Conservation (phyloP, 2,329 filamentous ascomycete genomes). For the Stachybotrys elegans region DNA sequence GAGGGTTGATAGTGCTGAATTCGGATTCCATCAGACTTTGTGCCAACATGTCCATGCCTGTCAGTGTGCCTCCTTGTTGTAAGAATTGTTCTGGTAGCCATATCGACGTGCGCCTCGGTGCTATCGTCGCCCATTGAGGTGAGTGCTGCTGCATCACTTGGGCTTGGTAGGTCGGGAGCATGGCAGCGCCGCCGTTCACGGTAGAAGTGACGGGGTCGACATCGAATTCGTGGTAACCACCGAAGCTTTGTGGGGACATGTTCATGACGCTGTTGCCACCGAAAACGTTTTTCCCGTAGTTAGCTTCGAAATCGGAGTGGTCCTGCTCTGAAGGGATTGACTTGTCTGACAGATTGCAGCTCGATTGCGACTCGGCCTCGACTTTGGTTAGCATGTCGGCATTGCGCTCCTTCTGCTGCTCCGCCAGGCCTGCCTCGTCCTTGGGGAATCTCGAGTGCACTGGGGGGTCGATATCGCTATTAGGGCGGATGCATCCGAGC, state of each 20-base stretch:
- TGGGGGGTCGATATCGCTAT: constrained; percentile 55
- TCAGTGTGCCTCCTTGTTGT: constrained; percentile 35
- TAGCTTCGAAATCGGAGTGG: constrained; percentile 50
- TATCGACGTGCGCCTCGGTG: too few relatives aligned
- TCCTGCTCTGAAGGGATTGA: constrained; percentile 51
- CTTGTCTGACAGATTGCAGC: constrained; percentile 40
- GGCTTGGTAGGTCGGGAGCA: too few relatives aligned
- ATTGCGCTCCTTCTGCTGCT: constrained; percentile 46
- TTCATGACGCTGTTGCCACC: constrained; percentile 38
- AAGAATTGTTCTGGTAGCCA: too few relatives aligned
- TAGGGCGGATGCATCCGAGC: constrained; percentile 60
- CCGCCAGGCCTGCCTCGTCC: constrained; percentile 52
- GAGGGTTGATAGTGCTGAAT: constrained; percentile 51
- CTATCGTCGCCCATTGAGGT: too few relatives aligned
- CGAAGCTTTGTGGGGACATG: constrained; percentile 52
- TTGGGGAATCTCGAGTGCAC: constrained; percentile 57
- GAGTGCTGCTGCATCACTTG: too few relatives aligned
- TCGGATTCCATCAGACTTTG: constrained; percentile 47
- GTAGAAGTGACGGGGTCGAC: too few relatives aligned
- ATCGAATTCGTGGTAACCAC: too few relatives aligned
- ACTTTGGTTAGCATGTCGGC: constrained; percentile 36
- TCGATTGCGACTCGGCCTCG: too few relatives aligned
- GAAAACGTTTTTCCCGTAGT: constrained; percentile 46
- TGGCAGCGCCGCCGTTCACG: too few relatives aligned
- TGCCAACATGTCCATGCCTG: constrained; percentile 40